These are phyloP conservation scores for Ogataea trehalophila DNA, from an alignment of 805 yeast genomes.

Conservation along the genomic window DNA sequence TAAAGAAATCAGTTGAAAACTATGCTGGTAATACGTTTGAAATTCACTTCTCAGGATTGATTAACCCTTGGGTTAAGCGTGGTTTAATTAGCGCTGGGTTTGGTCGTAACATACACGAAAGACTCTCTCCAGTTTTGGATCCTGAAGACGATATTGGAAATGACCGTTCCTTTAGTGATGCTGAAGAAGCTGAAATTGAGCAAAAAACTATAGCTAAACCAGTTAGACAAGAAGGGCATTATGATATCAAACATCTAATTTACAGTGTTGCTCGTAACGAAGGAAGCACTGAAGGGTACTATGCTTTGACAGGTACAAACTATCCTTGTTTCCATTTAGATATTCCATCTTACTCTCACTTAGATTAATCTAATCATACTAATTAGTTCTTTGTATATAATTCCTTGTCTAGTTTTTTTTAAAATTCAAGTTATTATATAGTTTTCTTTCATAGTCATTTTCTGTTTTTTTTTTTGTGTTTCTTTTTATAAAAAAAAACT, in stretches of 20 bases:
- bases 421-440: no score
- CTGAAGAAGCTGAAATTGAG: constrained; percentile 32
- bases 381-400: not conserved
- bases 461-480: not conserved
- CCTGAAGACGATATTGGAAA: constrained; percentile 6
- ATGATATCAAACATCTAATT: constrained; percentile 14
- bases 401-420: not conserved
- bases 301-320: constrained; percentile 56
- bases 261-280: constrained; percentile 17
- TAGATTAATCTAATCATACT: constrained; percentile 6
- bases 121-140: constrained; percentile 1
- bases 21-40: constrained; percentile 83
- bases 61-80: constrained; percentile 83
- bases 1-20: constrained; percentile 62
- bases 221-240: constrained; percentile 1
- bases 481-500: no score
- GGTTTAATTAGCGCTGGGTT: constrained; percentile 73
- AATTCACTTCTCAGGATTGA: constrained; percentile 81
- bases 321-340: constrained; percentile 79
- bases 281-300: constrained; percentile 11
- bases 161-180: constrained; percentile 8
- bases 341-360: constrained; percentile 49
- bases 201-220: constrained; percentile 8
- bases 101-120: constrained; percentile 37
- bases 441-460: not conserved